Percentiles rank a stretch among this genome's conserved stretches.
These are phyloP conservation scores for Thelonectria discophora DNA, from an alignment of 2,329 filamentous ascomycete genomes.

Conservation along the genomic window DNA sequence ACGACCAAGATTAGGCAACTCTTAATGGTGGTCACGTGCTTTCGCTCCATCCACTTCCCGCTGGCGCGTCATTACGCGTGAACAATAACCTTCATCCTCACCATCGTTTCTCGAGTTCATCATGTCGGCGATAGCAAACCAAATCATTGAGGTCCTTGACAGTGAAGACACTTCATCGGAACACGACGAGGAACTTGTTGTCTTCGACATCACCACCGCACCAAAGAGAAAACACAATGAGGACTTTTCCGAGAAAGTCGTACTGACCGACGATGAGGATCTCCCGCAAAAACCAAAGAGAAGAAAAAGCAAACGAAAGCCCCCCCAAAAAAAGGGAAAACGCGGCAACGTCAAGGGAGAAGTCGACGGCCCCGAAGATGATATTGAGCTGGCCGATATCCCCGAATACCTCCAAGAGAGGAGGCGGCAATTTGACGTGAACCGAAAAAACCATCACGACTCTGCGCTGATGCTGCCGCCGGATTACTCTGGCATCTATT, in stretches of 20 bases:
- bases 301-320: slow-evolving; percentile 42
- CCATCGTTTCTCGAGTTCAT: slow-evolving; percentile 3
- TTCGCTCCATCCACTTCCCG: slow-evolving; percentile 26
- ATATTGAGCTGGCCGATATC: slow-evolving; percentile 64
- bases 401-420: slow-evolving; percentile 78
- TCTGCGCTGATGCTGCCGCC: slow-evolving; percentile 81
- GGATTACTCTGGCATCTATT: slow-evolving; percentile 76
- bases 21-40: slow-evolving; percentile 34
- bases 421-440: slow-evolving; percentile 73
- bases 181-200: slow-evolving; percentile 22
- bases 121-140: slow-evolving; percentile 28
- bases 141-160: slow-evolving; percentile 43
- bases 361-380: slow-evolving; percentile 51
- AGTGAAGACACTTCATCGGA: slow-evolving; percentile 37
- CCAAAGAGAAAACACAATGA: slow-evolving; percentile 51
- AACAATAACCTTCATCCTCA: background rate
- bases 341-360: slow-evolving; percentile 39
- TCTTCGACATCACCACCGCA: slow-evolving; percentile 14
- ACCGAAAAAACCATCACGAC: slow-evolving; percentile 67
- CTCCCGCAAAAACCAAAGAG: slow-evolving; percentile 65
- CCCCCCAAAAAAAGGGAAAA: slow-evolving; percentile 40
- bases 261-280: slow-evolving; percentile 67
- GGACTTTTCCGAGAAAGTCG: slow-evolving; percentile 54
- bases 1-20: background rate
- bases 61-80: slow-evolving; percentile 32